Conservation (phyloP, 306 rosid species). For the Cotoneaster glaucophyllus region DNA sequence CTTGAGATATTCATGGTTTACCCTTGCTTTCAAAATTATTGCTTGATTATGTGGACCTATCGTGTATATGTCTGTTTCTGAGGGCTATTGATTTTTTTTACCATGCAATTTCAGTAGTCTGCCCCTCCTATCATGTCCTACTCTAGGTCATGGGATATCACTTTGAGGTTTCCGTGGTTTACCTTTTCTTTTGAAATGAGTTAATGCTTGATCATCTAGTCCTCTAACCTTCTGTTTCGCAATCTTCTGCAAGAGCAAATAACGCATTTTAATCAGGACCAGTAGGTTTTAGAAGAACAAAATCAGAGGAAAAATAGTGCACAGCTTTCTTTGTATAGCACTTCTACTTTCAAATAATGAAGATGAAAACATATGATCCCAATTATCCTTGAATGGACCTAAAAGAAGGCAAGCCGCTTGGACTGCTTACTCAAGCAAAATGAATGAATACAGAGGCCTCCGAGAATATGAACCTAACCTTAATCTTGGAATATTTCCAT, state of each 20-base stretch:
- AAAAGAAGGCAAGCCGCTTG: neutral
- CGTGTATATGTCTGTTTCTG: neutral
- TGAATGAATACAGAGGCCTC: neutral
- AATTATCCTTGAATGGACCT: neutral
- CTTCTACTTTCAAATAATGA: neutral
- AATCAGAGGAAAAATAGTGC: neutral
- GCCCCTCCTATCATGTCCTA: neutral
- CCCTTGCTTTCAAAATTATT: no score
- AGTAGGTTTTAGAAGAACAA: neutral
- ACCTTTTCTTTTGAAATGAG: neutral
- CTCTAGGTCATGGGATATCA: neutral
- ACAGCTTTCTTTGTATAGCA: neutral
- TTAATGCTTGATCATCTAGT: neutral
- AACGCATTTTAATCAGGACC: neutral
- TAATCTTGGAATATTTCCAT: neutral
- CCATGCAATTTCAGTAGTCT: neutral
- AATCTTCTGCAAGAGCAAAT: neutral
- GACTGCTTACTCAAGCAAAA: neutral
- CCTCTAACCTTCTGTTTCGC: neutral
- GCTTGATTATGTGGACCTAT: neutral
- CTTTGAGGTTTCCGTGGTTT: neutral
- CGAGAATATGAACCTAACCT: neutral
- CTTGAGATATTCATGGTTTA: no score
- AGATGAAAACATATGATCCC: neutral
- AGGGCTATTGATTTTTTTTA: neutral